phyloP scores from a whole-genome alignment of 176 grass and related monocot genomes.

The Saccharum spontaneum region DNA sequence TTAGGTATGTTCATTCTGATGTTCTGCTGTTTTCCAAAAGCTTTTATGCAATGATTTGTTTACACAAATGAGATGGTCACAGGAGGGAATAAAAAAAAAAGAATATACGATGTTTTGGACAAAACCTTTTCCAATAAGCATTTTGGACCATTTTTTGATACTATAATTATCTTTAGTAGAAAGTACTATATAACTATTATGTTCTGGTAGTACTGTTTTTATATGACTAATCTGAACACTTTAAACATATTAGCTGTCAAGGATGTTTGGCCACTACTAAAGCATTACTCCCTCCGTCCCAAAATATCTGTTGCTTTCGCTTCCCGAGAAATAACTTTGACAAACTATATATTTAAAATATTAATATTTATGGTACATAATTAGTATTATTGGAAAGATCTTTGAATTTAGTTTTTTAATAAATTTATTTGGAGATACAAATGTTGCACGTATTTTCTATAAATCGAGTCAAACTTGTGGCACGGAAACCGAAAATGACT shows the following conservation, averaged over 20 bases:
- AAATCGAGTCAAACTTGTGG: no score
- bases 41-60: conserved; percentile 28
- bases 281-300: neutral
- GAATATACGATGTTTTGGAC: neutral
- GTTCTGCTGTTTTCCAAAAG: conserved; percentile 1
- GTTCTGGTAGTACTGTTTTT: neutral
- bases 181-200: neutral
- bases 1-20: conserved; percentile 59
- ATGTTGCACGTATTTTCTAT: no score
- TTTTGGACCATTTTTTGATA: neutral
- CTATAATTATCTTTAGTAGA: neutral
- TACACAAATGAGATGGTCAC: neutral
- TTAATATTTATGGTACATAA: no score
- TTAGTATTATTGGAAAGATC: no score
- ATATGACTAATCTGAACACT: neutral
- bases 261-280: neutral
- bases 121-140: neutral
- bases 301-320: no score
- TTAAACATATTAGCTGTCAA: neutral
- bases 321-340: no score
- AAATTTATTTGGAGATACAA: no score
- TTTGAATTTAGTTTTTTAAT: no score
- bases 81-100: neutral
- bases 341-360: no score
- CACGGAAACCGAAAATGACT: no score